Percentiles rank a stretch among this genome's conserved stretches.
phyloP scores from a whole-genome alignment of 2,329 filamentous ascomycete genomes.

The Hypoxylon sp. region DNA sequence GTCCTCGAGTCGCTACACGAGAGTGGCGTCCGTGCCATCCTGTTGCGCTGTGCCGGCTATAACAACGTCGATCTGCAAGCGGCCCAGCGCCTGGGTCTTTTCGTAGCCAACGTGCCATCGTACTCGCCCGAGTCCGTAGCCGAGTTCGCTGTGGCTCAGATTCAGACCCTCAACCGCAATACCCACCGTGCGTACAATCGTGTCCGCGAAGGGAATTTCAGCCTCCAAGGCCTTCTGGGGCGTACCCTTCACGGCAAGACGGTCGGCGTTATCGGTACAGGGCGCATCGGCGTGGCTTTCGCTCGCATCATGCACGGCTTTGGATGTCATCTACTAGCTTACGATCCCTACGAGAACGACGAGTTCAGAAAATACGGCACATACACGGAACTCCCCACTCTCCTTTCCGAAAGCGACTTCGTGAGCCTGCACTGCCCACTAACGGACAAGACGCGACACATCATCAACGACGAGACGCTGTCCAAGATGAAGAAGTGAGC shows the following conservation, averaged over 20 bases:
- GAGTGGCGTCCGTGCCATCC: slow-evolving; percentile 68
- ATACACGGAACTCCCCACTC: slow-evolving; percentile 66
- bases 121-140: slow-evolving; percentile 79
- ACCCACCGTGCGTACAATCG: slow-evolving; percentile 77
- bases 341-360: slow-evolving; percentile 67
- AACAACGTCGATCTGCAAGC: slow-evolving; percentile 74
- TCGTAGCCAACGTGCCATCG: slow-evolving; percentile 75
- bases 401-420: slow-evolving; percentile 70
- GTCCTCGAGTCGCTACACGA: slow-evolving; percentile 66
- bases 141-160: slow-evolving; percentile 76
- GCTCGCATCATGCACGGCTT: slow-evolving; percentile 74
- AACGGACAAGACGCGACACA: slow-evolving; percentile 68
- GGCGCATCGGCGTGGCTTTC: slow-evolving; percentile 73
- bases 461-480: slow-evolving; percentile 69
- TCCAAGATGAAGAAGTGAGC: slow-evolving; percentile 69
- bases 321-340: slow-evolving; percentile 72
- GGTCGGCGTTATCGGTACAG: slow-evolving; percentile 74
- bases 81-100: slow-evolving; percentile 67
- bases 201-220: slow-evolving; percentile 77
- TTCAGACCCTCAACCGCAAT: slow-evolving; percentile 76
- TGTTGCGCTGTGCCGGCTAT: slow-evolving; percentile 76
- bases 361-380: slow-evolving; percentile 65
- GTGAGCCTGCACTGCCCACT: slow-evolving; percentile 77
- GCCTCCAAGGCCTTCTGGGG: slow-evolving; percentile 73
- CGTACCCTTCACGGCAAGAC: slow-evolving; percentile 73